Percentiles rank a stretch among this genome's conserved stretches.
Evolutionary conservation across 1,139 yeast genomes (phyloP).

Genomic region (Magnusiomyces sp.): DNA sequence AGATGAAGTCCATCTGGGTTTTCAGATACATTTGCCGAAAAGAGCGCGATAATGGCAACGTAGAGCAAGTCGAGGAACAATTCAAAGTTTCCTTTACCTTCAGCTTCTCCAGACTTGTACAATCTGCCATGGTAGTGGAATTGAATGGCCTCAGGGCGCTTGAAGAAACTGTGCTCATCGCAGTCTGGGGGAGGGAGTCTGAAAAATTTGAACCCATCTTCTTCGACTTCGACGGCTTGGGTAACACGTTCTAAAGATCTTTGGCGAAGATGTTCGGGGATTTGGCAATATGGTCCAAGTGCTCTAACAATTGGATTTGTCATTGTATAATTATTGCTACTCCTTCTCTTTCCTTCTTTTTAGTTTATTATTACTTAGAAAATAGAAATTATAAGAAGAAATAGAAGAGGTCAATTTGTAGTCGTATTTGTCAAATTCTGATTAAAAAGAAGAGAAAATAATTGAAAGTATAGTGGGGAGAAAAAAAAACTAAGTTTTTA

Average conservation of each 20-base stretch:
- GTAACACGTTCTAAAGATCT: conserved; percentile 12
- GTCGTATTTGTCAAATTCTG: too few relatives aligned
- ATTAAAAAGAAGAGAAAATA: too few relatives aligned
- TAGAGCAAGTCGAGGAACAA: conserved; percentile 55
- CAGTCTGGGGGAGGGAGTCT: conserved; percentile 10
- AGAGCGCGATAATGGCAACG: conserved; percentile 55
- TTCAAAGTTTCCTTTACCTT: conserved; percentile 46
- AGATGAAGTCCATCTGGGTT: conserved; percentile 43
- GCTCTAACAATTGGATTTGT: neutral
- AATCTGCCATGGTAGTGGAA: conserved; percentile 52
- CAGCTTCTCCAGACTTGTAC: conserved; percentile 48
- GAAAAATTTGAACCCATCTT: conserved; percentile 13
- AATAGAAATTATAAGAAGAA: too few relatives aligned
- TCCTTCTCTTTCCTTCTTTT: too few relatives aligned
- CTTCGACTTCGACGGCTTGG: conserved; percentile 11
- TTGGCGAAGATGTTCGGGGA: conserved; percentile 4
- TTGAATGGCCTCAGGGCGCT: conserved; percentile 52
- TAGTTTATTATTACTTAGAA: too few relatives aligned
- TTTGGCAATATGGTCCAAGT: neutral
- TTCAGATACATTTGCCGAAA: conserved; percentile 49
- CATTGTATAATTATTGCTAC: too few relatives aligned
- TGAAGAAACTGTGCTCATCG: conserved; percentile 25
- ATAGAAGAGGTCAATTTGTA: too few relatives aligned
- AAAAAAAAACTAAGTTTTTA: too few relatives aligned
- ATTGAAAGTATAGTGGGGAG: too few relatives aligned